These are phyloP conservation scores for Suhomyces faveliae DNA, from an alignment of 805 yeast species.

Conservation along the genomic window DNA sequence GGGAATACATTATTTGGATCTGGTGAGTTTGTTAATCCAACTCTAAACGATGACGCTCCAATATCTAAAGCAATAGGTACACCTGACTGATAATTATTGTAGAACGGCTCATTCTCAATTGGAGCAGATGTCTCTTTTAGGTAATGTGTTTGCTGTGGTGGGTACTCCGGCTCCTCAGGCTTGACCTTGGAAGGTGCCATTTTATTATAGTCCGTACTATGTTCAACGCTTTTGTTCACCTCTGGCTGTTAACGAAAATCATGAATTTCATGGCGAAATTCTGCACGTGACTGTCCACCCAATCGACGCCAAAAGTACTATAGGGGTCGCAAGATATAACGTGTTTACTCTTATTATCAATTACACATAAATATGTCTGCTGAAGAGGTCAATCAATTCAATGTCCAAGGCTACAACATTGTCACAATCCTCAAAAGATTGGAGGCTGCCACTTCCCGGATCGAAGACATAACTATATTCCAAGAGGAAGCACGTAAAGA, in stretches of 20 bases:
- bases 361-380: conserved; percentile 22
- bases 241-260: neutral
- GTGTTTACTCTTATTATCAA: neutral
- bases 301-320: neutral
- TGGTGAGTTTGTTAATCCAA: conserved; percentile 51
- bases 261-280: neutral
- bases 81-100: conserved; percentile 46
- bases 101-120: conserved; percentile 44
- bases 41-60: conserved; percentile 62
- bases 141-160: conserved; percentile 43
- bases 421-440: conserved; percentile 70
- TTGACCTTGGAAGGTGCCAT: conserved; percentile 12
- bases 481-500: conserved; percentile 57
- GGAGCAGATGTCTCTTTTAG: conserved; percentile 43
- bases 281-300: neutral
- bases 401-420: conserved; percentile 80
- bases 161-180: conserved; percentile 22
- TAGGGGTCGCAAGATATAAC: neutral
- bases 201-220: too few species aligned
- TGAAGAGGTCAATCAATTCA: conserved; percentile 43
- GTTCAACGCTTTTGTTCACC: neutral
- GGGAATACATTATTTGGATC: conserved; percentile 68
- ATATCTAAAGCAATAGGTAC: conserved; percentile 87
- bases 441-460: conserved; percentile 90
- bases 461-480: conserved; percentile 81